A percentile compares a stretch with the other conserved stretches of the same genome.
Conservation (phyloP, 805 yeast genomes). For the Alloascoidea hylecoeti region DNA sequence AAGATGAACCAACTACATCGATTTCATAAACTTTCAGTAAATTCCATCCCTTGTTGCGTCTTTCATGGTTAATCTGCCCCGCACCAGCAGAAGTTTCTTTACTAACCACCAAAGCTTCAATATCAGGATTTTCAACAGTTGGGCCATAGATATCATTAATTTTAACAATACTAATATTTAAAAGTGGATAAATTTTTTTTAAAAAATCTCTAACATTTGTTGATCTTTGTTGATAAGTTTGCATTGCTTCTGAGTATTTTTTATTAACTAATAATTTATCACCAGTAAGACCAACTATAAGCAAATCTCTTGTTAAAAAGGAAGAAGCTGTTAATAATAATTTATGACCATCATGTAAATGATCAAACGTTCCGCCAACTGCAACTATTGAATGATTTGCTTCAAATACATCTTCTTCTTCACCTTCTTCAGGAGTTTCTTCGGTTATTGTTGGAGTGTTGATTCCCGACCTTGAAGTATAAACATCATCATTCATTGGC, state of each 20-base stretch:
- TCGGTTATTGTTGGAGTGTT: background rate
- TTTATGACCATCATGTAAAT: constrained; percentile 90
- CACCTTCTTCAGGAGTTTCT: background rate
- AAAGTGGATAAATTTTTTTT: constrained; percentile 26
- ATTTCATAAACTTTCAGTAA: constrained; percentile 37
- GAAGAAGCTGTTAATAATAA: constrained; percentile 63
- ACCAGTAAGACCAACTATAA: constrained; percentile 82
- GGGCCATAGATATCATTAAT: constrained; percentile 91
- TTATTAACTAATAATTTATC: constrained; percentile 59
- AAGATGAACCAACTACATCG: constrained; percentile 53
- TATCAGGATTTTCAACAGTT: constrained; percentile 58
- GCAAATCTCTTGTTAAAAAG: constrained; percentile 34
- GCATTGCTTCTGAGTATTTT: constrained; percentile 51
- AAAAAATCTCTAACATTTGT: constrained; percentile 35
- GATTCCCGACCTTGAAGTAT: background rate
- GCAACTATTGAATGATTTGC: background rate
- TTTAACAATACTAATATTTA: constrained; percentile 37
- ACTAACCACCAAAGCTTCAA: constrained; percentile 72
- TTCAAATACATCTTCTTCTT: background rate
- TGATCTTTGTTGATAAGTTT: constrained; percentile 40
- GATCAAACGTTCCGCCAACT: constrained; percentile 96
- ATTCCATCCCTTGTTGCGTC: constrained; percentile 41
- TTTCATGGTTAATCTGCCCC: constrained; percentile 46
- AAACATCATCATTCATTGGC: constrained; percentile 2
- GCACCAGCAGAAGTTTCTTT: constrained; percentile 74